phyloP scores from a whole-genome alignment of 192 early-diverging fungal genomes.

The Gaertneriomyces semiglobifer region DNA sequence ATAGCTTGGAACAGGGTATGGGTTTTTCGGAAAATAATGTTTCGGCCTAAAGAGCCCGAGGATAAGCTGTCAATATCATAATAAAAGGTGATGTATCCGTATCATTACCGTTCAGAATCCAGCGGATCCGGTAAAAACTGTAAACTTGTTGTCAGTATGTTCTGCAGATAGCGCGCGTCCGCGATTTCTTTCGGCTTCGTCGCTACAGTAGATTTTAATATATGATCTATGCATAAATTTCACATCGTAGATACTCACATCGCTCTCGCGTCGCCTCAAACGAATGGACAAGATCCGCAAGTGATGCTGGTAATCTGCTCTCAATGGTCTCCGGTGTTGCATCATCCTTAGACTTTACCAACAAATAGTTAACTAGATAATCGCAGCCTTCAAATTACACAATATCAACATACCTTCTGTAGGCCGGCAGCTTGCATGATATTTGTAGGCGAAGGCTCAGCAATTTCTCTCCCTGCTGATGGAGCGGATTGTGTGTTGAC shows the following conservation, averaged over 20 bases:
- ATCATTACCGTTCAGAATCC: conserved; percentile 74
- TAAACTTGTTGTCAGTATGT: conserved; percentile 85
- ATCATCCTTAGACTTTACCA: conserved; percentile 11
- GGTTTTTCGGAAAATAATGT: conserved; percentile 68
- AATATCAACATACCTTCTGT: not conserved
- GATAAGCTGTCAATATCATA: not conserved
- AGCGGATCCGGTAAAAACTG: conserved; percentile 74
- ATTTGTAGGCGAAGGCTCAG: not conserved
- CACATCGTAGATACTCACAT: conserved; percentile 32
- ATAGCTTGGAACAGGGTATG: conserved; percentile 82
- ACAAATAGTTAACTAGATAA: not conserved
- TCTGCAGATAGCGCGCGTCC: conserved; percentile 42
- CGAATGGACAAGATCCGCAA: conserved; percentile 64
- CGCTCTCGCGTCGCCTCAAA: conserved; percentile 66
- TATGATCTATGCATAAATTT: not conserved
- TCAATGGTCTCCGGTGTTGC: conserved; percentile 37
- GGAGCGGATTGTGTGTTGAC: too few relatives aligned
- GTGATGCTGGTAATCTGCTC: conserved; percentile 59
- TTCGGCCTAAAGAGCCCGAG: conserved; percentile 57
- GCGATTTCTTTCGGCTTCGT: conserved; percentile 32
- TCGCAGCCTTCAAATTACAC: too few relatives aligned
- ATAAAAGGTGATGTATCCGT: not conserved
- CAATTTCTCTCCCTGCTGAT: not conserved
- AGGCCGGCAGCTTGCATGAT: not conserved
- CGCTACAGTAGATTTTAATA: conserved; percentile 9